Evolutionary conservation across 495 filamentous ascomycete genomes (phyloP).

Genomic region (Hyaloscypha hepaticicola): DNA sequence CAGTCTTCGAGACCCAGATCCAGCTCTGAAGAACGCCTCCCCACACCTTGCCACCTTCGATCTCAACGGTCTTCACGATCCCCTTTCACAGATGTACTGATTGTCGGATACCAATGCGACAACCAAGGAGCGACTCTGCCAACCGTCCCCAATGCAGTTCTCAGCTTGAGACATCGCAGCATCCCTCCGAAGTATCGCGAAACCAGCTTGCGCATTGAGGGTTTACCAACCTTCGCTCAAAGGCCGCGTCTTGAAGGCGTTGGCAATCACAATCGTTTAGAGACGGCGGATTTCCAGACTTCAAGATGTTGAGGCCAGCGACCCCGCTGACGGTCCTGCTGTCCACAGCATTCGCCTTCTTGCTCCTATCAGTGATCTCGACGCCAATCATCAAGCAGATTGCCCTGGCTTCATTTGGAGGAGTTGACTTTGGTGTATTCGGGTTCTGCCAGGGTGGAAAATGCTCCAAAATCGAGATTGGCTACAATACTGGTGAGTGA

Average conservation of each 20-base stretch:
- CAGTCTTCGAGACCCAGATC: slow-evolving; percentile 7
- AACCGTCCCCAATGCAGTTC: slow-evolving; percentile 18
- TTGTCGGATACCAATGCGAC: slow-evolving; percentile 19
- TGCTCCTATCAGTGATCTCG: slow-evolving; percentile 87
- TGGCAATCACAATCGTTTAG: slow-evolving; percentile 25
- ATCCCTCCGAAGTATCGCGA: slow-evolving; percentile 14
- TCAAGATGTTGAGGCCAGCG: slow-evolving; percentile 76
- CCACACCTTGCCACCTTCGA: neutral
- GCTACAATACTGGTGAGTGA: slow-evolving; percentile 80
- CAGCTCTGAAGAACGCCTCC: neutral
- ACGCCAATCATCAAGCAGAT: slow-evolving; percentile 87
- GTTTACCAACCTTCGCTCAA: neutral
- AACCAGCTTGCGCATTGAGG: slow-evolving; percentile 9
- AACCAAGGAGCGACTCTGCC: slow-evolving; percentile 5
- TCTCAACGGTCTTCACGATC: neutral
- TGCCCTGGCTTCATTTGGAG: slow-evolving; percentile 72
- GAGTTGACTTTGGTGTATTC: slow-evolving; percentile 88
- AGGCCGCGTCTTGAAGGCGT: slow-evolving; percentile 34
- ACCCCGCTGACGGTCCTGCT: slow-evolving; percentile 88
- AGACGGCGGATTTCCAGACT: slow-evolving; percentile 11
- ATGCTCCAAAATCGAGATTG: slow-evolving; percentile 76
- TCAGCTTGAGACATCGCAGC: slow-evolving; percentile 12
- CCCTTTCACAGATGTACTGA: neutral
- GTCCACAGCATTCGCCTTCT: slow-evolving; percentile 77
- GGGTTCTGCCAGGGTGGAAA: slow-evolving; percentile 67